These are phyloP conservation scores for Penicillium samsonianum DNA, from an alignment of 495 filamentous ascomycete genomes.

Conservation along the genomic window DNA sequence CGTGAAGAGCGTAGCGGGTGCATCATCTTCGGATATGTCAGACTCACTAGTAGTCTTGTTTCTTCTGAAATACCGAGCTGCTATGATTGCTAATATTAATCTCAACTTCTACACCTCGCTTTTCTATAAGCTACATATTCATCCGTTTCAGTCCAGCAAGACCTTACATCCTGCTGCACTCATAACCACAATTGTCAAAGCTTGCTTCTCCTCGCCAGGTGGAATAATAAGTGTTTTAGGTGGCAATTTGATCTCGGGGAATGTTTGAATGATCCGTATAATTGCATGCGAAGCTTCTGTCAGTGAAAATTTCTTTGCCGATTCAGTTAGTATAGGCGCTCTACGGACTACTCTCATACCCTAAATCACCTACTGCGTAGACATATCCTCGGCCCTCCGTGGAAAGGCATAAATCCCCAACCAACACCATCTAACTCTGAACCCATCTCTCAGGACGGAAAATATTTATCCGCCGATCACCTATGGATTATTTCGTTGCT, in stretches of 20 bases:
- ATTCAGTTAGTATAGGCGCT: not conserved
- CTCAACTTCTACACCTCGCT: not conserved
- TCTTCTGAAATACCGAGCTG: not conserved
- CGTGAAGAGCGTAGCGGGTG: not conserved
- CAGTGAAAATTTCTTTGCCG: not conserved
- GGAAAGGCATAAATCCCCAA: slow-evolving; percentile 1
- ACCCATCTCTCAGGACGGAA: not conserved
- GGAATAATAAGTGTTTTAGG: not conserved
- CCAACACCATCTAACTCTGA: not conserved
- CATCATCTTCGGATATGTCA: not conserved
- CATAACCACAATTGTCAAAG: not conserved
- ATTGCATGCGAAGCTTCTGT: slow-evolving; percentile 1
- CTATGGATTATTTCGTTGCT: too few relatives aligned
- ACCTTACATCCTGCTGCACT: slow-evolving; percentile 1
- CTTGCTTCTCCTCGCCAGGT: not conserved
- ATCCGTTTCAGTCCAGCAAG: not conserved
- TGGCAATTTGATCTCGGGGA: not conserved
- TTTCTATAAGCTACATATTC: too few relatives aligned
- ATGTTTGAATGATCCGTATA: slow-evolving; percentile 1
- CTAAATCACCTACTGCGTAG: not conserved
- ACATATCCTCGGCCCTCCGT: not conserved
- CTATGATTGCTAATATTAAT: not conserved
- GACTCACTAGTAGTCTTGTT: not conserved
- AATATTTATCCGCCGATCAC: too few relatives aligned
- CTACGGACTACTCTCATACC: too few relatives aligned